Base-by-base conservation (phyloP, 2,329 filamentous ascomycete genomes). In the Aschersonia sp. region DNA sequence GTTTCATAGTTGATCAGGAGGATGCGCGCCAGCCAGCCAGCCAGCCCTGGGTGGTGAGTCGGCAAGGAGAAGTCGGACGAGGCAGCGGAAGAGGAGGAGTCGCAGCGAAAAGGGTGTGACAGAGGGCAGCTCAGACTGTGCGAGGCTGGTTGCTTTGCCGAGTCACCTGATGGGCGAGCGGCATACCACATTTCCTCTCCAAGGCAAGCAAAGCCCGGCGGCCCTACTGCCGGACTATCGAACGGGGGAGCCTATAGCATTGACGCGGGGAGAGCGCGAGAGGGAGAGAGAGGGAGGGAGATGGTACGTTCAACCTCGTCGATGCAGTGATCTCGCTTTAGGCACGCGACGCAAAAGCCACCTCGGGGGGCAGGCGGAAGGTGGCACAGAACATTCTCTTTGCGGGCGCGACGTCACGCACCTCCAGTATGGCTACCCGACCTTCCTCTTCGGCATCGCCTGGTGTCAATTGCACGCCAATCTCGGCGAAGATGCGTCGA, bases 301-400 rank as follows among this genome's bases (percentile, higher is more conserved):
- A 37, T 37, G 35, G 12, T 37, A 37, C 12, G 35, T 9, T 37
- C 8, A 12, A 37, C 35, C 35, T 37, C 12, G 35, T 37, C 35
- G 35, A 37, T 37, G 5, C 35, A 12, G 8, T 37, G 35, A 37
- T 37, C 22, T 22, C 35, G 35, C 8, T 37, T 37, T 44, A 44
- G 29, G 51, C 51, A 45, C 60, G 59, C 44, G 66, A 52, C 30
- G 76, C 72, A 67, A 95, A 95, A 11, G 89, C 92, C 5, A 95
- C 86, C 56, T 86, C 80, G 35, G 71, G 66, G 2, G 92, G 92
- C 50, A 98, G 61, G 52, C 88, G 78, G 66, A 98, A 97, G 55
- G 81, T 94, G 32, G 87, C 90, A 63, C 92, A 97, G 64, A 90
- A 97, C 89, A 95, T 95, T 60, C 84, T 78, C 73, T 98, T 98